phyloP scores from a whole-genome alignment of 148 eudicot genomes.

The Cornus florida region DNA sequence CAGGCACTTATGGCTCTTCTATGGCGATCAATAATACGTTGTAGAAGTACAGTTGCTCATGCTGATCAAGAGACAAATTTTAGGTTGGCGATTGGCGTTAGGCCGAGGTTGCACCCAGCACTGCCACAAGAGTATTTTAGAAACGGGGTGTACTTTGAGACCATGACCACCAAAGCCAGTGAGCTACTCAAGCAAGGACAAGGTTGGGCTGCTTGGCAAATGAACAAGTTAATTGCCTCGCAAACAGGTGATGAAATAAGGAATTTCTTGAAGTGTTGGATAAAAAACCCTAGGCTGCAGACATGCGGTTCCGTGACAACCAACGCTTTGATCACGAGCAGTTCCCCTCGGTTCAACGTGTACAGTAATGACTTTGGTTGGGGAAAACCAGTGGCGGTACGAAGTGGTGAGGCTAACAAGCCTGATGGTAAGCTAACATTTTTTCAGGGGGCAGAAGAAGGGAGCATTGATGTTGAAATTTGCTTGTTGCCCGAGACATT shows the following conservation, averaged over 20 bases:
- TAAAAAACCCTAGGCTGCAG: constrained; percentile 4
- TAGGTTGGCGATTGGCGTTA: neutral
- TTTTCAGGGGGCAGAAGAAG: constrained; percentile 31
- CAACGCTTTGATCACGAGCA: constrained; percentile 10
- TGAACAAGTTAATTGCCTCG: constrained; percentile 11
- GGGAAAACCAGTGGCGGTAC: constrained; percentile 46
- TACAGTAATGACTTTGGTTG: constrained; percentile 41
- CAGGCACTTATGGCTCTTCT: constrained; percentile 40
- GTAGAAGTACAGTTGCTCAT: neutral
- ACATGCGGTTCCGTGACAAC: neutral
- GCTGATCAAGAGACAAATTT: constrained; percentile 3
- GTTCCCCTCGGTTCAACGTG: constrained; percentile 34
- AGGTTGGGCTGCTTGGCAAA: constrained; percentile 13
- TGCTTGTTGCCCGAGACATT: constrained; percentile 24
- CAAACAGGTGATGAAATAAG: constrained; percentile 17
- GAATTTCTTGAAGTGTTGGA: constrained; percentile 16
- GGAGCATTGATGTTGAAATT: constrained; percentile 36
- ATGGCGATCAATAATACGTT: constrained; percentile 24
- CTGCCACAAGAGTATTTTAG: constrained; percentile 23
- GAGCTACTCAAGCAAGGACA: constrained; percentile 13
- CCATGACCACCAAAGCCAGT: neutral
- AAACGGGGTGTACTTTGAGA: neutral
- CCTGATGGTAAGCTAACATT: constrained; percentile 31
- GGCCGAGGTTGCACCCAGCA: constrained; percentile 20
- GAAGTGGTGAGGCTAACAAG: constrained; percentile 30